These are phyloP conservation scores for Phytophthora lateralis DNA, from an alignment of 352 stramenopile genomes.

Conservation along the genomic window DNA sequence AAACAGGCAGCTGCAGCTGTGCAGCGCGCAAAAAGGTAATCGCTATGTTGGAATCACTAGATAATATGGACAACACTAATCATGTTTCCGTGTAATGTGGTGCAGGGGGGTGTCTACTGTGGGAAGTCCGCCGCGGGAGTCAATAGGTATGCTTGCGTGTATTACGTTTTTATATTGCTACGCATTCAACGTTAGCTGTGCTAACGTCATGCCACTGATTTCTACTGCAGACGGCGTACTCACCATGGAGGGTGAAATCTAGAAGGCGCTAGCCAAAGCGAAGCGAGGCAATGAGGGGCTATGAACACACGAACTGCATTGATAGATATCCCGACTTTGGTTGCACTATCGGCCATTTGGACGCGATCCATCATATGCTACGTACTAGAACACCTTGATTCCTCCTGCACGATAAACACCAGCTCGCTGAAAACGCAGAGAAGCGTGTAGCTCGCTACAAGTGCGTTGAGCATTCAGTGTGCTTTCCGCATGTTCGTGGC, in stretches of 20 bases:
- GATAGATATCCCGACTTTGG: neutral
- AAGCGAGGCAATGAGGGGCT: neutral
- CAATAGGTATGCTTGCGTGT: constrained; percentile 31
- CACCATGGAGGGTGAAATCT: constrained; percentile 76
- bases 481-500: no score
- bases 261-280: constrained; percentile 12
- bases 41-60: neutral
- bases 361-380: constrained; percentile 59
- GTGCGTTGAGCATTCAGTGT: no score
- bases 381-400: no score
- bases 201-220: neutral
- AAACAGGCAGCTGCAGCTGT: constrained; percentile 52
- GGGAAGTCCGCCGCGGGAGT: constrained; percentile 40
- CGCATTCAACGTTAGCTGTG: neutral
- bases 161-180: neutral
- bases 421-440: no score
- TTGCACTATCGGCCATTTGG: constrained; percentile 28
- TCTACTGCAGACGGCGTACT: constrained; percentile 33
- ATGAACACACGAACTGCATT: constrained; percentile 1
- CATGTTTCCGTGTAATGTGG: constrained; percentile 3
- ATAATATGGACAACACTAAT: constrained; percentile 17
- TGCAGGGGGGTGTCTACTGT: constrained; percentile 34
- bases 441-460: no score
- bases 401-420: no score
- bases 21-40: constrained; percentile 44